Evolutionary conservation across 768 basidiomycete genomes (phyloP).

Genomic region (Termitomyces titanicus): DNA sequence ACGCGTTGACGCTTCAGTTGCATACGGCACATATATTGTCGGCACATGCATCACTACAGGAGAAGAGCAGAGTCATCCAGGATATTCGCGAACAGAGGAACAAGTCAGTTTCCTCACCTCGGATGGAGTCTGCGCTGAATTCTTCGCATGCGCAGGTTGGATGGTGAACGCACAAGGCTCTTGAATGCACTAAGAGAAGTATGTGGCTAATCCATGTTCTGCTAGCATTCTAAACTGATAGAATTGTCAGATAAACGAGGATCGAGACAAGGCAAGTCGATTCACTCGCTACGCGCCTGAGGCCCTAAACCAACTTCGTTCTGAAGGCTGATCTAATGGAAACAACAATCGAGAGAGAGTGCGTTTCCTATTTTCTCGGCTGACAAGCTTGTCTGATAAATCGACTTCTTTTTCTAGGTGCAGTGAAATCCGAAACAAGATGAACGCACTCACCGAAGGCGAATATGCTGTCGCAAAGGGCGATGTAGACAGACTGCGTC

Average conservation of each 20-base stretch:
- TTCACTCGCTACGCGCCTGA: neutral
- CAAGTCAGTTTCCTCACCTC: slow-evolving; percentile 45
- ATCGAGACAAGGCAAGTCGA: slow-evolving; percentile 61
- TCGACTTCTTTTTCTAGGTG: slow-evolving; percentile 39
- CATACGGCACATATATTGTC: slow-evolving; percentile 87
- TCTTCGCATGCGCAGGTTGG: slow-evolving; percentile 47
- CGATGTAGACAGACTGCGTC: slow-evolving; percentile 73
- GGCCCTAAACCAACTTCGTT: slow-evolving; percentile 7
- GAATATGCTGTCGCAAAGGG: slow-evolving; percentile 72
- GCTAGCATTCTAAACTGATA: slow-evolving; percentile 2
- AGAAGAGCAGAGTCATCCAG: slow-evolving; percentile 75
- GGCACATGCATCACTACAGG: slow-evolving; percentile 74
- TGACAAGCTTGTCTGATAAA: neutral
- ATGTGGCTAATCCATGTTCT: slow-evolving; percentile 12
- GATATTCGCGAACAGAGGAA: slow-evolving; percentile 84
- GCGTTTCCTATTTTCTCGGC: slow-evolving; percentile 16
- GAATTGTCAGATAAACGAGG: slow-evolving; percentile 63
- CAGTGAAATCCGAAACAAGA: slow-evolving; percentile 62
- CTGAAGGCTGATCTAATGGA: slow-evolving; percentile 66
- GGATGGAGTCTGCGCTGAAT: neutral
- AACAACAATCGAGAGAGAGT: slow-evolving; percentile 68
- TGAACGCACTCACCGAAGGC: slow-evolving; percentile 63
- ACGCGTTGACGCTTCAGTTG: slow-evolving; percentile 77
- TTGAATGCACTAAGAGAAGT: slow-evolving; percentile 70
- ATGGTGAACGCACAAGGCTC: slow-evolving; percentile 70